A percentile compares a stretch with the other conserved stretches of the same genome.
phyloP scores from a whole-genome alignment of 257 asterid species.

The Solanum acaule region DNA sequence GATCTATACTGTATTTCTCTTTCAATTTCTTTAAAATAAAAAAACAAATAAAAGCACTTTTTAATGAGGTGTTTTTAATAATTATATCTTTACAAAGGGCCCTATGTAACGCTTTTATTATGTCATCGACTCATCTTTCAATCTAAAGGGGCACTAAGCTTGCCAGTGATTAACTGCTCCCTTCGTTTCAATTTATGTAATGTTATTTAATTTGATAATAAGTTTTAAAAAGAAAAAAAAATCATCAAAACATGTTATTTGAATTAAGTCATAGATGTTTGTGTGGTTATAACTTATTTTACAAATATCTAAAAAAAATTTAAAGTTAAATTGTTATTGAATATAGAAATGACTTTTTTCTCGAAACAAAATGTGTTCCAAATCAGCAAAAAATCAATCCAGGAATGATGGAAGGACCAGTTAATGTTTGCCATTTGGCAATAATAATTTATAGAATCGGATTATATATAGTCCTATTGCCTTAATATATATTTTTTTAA shows the following conservation, averaged over 20 bases:
- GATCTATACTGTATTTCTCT: neutral
- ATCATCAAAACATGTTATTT: too few relatives aligned
- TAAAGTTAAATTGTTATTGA: too few relatives aligned
- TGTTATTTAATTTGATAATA: too few relatives aligned
- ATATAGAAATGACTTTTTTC: neutral
- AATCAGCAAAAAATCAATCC: constrained; percentile 4
- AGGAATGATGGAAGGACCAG: neutral
- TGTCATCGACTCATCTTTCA: constrained; percentile 7
- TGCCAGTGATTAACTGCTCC: neutral
- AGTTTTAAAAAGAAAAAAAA: too few relatives aligned
- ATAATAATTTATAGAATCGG: neutral
- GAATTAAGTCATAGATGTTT: too few relatives aligned
- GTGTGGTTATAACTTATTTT: too few relatives aligned
- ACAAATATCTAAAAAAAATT: too few relatives aligned
- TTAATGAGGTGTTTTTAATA: neutral
- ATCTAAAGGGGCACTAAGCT: neutral
- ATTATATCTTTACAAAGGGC: neutral
- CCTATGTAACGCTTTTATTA: constrained; percentile 4
- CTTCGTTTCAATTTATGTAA: too few relatives aligned
- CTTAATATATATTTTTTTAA: neutral
- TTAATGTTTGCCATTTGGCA: neutral
- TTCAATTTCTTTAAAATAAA: neutral
- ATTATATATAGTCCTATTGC: neutral
- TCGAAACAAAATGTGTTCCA: neutral
- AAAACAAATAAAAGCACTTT: neutral